A percentile compares a stretch with the other conserved stretches of the same genome.
These are phyloP conservation scores for Apophysomyces variabilis DNA, from an alignment of 371 early-diverging fungal genomes.

Conservation along the genomic window DNA sequence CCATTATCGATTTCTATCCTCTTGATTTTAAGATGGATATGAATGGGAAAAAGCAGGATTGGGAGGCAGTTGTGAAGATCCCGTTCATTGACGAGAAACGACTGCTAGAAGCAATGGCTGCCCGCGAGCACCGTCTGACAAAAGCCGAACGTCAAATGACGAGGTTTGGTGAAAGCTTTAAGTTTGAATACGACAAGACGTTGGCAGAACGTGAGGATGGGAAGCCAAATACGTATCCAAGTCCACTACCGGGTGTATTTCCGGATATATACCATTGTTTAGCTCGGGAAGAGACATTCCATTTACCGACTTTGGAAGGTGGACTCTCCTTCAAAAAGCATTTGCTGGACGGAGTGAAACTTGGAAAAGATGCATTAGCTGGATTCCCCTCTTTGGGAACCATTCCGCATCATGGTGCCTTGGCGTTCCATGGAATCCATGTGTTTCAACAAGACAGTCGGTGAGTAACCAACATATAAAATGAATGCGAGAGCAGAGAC, in stretches of 20 bases:
- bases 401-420: conserved; percentile 66
- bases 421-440: conserved; percentile 78
- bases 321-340: conserved; percentile 61
- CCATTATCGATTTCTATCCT: conserved; percentile 96
- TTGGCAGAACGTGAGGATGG: conserved; percentile 36
- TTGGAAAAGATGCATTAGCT: conserved; percentile 74
- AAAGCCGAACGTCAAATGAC: conserved; percentile 75
- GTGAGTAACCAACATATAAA: conserved; percentile 21
- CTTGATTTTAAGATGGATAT: conserved; percentile 89
- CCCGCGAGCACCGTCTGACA: conserved; percentile 68
- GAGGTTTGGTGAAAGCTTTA: conserved; percentile 67
- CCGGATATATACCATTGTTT: conserved; percentile 67
- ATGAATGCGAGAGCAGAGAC: neutral
- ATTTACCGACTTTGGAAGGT: conserved; percentile 60
- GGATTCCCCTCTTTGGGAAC: conserved; percentile 93
- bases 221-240: conserved; percentile 46
- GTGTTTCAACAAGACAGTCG: conserved; percentile 86
- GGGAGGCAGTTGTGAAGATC: conserved; percentile 97
- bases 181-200: conserved; percentile 62
- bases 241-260: conserved; percentile 76
- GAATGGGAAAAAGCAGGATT: conserved; percentile 98
- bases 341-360: conserved; percentile 66
- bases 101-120: conserved; percentile 80
- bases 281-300: conserved; percentile 50
- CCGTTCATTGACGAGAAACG: conserved; percentile 94